phyloP scores from a whole-genome alignment of 1,284 basidiomycete species.

The Wallemia hederae region DNA sequence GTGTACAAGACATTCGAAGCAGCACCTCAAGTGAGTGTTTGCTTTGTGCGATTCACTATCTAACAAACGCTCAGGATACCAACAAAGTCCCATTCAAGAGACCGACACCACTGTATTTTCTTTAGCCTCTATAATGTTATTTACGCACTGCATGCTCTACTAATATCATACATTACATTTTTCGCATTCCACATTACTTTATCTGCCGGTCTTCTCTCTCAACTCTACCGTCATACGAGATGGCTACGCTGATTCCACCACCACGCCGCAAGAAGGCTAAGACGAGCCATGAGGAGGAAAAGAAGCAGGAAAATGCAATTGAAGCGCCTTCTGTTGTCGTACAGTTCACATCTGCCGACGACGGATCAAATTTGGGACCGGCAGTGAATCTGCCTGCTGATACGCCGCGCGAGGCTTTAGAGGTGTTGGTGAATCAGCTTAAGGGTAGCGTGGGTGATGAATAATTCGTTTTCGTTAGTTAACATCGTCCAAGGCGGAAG shows the following conservation, averaged over 20 bases:
- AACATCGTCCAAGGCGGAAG: constrained; percentile 30
- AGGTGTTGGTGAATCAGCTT: constrained; percentile 58
- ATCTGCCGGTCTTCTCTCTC: neutral
- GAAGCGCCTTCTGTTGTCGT: constrained; percentile 45
- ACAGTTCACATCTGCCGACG: constrained; percentile 66
- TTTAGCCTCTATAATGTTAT: neutral
- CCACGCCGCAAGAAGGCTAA: constrained; percentile 13
- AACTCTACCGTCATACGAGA: constrained; percentile 18
- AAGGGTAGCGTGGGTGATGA: constrained; percentile 16
- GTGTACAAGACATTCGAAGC: constrained; percentile 72
- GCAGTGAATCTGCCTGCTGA: constrained; percentile 64
- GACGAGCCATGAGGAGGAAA: constrained; percentile 21
- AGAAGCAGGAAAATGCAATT: constrained; percentile 21
- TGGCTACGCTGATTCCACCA: constrained; percentile 55
- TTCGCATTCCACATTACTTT: too few relatives aligned
- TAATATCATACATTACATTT: neutral
- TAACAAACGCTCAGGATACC: neutral
- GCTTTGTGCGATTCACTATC: neutral
- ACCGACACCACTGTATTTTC: neutral
- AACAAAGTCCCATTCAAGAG: neutral
- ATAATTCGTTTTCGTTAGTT: neutral
- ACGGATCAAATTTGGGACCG: constrained; percentile 47
- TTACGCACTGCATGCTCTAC: neutral
- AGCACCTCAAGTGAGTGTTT: constrained; percentile 28
- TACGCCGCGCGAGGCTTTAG: constrained; percentile 50